Conservation (phyloP, 192 early-diverging fungal species). For the Haplosporangium gracile region DNA sequence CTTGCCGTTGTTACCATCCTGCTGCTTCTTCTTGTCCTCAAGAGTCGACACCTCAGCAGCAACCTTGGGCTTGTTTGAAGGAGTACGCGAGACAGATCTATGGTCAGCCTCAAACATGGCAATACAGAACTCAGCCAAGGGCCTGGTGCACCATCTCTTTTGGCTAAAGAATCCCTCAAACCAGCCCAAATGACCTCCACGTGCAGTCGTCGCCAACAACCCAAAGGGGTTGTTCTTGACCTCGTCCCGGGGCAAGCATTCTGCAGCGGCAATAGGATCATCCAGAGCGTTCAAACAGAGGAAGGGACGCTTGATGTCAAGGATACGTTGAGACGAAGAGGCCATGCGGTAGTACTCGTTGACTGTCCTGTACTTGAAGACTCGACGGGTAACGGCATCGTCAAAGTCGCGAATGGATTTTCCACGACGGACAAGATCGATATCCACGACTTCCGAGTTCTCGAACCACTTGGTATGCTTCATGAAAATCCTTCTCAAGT, state of each 20-base stretch:
- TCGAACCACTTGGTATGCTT: conserved; percentile 50
- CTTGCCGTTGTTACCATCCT: background rate
- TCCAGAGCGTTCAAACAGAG: conserved; percentile 89
- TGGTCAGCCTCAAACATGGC: conserved; percentile 65
- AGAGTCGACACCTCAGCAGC: background rate
- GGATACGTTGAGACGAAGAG: conserved; percentile 71
- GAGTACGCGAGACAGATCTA: conserved; percentile 30
- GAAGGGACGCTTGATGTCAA: conserved; percentile 80
- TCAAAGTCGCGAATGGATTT: conserved; percentile 87
- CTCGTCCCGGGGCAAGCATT: conserved; percentile 80
- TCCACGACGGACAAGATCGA: conserved; percentile 61
- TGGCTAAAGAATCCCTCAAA: conserved; percentile 70
- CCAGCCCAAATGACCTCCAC: conserved; percentile 96
- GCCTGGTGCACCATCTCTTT: conserved; percentile 73
- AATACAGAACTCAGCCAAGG: conserved; percentile 75
- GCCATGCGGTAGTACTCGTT: conserved; percentile 84
- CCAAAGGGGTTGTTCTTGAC: conserved; percentile 82
- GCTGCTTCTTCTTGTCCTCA: background rate
- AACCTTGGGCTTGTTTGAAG: background rate
- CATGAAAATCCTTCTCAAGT: conserved; percentile 59
- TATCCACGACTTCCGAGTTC: conserved; percentile 27
- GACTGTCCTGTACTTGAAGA: conserved; percentile 86
- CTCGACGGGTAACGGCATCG: conserved; percentile 74
- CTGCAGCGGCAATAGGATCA: conserved; percentile 86
- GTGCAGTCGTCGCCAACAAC: conserved; percentile 80